phyloP scores from a whole-genome alignment of 148 eudicot species.

The Gaultheria prostrata region DNA sequence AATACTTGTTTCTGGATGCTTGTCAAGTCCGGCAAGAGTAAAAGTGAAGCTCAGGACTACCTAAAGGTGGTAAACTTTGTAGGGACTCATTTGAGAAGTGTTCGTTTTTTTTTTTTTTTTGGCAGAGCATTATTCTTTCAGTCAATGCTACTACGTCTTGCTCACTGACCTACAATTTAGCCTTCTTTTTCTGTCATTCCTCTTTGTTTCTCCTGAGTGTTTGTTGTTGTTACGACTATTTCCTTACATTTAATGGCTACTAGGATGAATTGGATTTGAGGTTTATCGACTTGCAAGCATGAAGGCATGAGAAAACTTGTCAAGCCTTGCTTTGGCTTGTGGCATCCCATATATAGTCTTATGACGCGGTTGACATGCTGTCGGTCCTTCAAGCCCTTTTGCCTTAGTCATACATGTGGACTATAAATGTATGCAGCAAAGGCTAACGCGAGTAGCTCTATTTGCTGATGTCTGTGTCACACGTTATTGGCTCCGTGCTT shows the following conservation, averaged over 20 bases:
- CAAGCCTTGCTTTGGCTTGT: not conserved
- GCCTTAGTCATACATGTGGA: not conserved
- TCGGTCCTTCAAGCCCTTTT: not conserved
- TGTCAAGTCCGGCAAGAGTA: conserved; percentile 74
- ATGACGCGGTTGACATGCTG: not conserved
- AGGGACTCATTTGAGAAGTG: not conserved
- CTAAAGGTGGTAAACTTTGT: conserved; percentile 56
- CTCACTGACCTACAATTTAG: not conserved
- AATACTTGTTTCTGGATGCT: conserved; percentile 97
- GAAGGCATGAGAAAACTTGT: not conserved
- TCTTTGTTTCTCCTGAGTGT: not conserved
- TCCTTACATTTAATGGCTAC: not conserved
- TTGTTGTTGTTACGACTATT: not conserved
- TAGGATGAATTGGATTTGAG: not conserved
- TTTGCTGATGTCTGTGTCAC: not conserved
- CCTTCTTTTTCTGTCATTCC: not conserved
- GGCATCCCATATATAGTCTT: not conserved
- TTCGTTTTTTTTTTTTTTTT: not conserved
- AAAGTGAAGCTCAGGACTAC: conserved; percentile 54
- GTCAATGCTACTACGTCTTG: not conserved
- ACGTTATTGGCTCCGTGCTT: not conserved
- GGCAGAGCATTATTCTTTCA: not conserved
- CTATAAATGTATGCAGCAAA: not conserved
- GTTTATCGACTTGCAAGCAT: not conserved
- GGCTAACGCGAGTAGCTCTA: not conserved